Base-by-base conservation (phyloP, 75 land plant species). In the Sequoiadendron giganteum region DNA sequence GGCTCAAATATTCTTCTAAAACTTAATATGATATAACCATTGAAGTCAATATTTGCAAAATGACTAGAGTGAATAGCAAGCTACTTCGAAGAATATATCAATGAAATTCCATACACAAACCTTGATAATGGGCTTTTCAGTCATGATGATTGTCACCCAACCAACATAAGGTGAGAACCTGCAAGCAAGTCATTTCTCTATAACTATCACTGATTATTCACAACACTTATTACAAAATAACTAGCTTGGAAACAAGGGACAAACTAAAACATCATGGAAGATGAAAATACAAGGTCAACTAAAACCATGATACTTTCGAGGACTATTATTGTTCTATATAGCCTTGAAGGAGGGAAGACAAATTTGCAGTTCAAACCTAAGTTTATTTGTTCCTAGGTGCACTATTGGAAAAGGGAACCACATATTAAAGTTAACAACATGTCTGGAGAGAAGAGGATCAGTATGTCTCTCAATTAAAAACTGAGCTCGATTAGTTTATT, bases 101-200 rank as follows among this genome's bases (percentile, higher is more conserved):
- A 83, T 42, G 30, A 73, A 38, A 11, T n/a, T 18, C 21, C 47
- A 56, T 54, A 43, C 36, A 40, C 86, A 87, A 79, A 95, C 97
- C 97, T 97, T 96, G 90, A 98, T 93, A 39, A 95, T 90, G 45
- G 97, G 99, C 88, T 95, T 95, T 77, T 98, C 99, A 21, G 99
- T 97, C 99, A 98, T 98, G 84, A 97, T 91, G 52, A 98, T 96
- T 32, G 99, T 98, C 48, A 94, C 95, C 97, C 99, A 98, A 36
- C 99, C 99, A 90, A 95, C 97, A 89, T 98, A 97, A 34, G 99
- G 99, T 56, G 96, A 89, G 89, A 96, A 95, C 88, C 97, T 96
- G 93, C 90, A 87, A 32, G 36, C 38, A 86, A 48, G 39, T 0
- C 61, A 49, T 52, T 34, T 18, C 1, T 81, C 45, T 81, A 81